Conservation (phyloP, 1,139 yeast genomes). For the Tardiomyces depauwii region DNA sequence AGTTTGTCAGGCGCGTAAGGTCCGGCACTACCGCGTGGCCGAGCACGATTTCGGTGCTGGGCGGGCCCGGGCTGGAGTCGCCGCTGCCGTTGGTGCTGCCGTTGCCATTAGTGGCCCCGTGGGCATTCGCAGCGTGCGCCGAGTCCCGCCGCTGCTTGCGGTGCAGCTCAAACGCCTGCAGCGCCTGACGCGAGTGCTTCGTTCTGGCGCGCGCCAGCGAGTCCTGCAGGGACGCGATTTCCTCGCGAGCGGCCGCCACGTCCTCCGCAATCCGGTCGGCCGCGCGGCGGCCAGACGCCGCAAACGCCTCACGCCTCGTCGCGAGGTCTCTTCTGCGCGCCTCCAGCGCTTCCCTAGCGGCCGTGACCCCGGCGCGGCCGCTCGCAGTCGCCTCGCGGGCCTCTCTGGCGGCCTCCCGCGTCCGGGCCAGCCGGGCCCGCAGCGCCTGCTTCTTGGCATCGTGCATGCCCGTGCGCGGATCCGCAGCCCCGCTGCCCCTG, state of each 20-base stretch:
- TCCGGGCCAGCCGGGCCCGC: background rate
- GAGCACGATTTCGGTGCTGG: background rate
- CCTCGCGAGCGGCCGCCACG: background rate
- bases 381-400: background rate
- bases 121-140: too few species aligned
- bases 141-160: background rate
- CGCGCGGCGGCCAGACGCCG: background rate
- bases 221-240: background rate
- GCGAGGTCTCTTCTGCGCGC: background rate
- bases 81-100: background rate
- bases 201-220: background rate
- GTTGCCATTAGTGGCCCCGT: background rate
- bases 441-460: background rate
- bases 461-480: background rate
- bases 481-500: background rate
- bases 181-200: background rate
- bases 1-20: slow-evolving; percentile 19
- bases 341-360: background rate
- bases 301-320: background rate
- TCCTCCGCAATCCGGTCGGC: background rate
- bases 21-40: slow-evolving; percentile 18
- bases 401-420: background rate
- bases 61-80: background rate
- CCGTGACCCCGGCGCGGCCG: background rate
- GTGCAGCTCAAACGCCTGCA: background rate